Evolutionary conservation across 2,329 filamentous ascomycete genomes (phyloP).

Genomic region (Stagonosporopsis chrysanthemi): DNA sequence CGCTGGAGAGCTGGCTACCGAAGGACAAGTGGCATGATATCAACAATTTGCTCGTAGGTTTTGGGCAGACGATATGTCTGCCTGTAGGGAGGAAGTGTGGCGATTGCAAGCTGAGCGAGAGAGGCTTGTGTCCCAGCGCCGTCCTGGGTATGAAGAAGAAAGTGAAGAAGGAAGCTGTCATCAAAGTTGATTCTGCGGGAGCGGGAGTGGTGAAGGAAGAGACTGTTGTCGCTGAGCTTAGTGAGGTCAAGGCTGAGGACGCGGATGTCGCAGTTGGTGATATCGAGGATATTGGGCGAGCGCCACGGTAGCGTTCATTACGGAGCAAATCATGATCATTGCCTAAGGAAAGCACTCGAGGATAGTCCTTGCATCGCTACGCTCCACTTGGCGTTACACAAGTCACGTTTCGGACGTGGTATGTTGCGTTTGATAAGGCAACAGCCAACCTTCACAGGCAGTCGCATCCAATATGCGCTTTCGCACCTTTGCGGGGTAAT

Average conservation of each 20-base stretch:
- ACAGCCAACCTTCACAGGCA: conserved; percentile 4
- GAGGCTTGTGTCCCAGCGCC: conserved; percentile 72
- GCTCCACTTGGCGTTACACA: background rate
- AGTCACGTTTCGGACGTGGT: conserved; percentile 5
- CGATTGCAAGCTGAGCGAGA: conserved; percentile 80
- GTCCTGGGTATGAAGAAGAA: conserved; percentile 60
- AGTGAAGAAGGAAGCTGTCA: conserved; percentile 53
- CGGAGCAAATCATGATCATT: conserved; percentile 4
- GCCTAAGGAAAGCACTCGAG: background rate
- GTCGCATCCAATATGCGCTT: background rate
- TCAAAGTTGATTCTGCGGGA: conserved; percentile 49
- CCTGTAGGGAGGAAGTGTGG: conserved; percentile 83
- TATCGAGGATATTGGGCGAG: conserved; percentile 45
- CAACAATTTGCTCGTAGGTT: conserved; percentile 85
- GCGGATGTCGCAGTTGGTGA: conserved; percentile 33
- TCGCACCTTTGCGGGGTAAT: background rate
- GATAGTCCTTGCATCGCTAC: background rate
- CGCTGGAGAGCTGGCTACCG: conserved; percentile 83
- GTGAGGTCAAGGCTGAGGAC: conserved; percentile 39
- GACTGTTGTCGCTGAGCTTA: conserved; percentile 20
- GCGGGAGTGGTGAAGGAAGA: conserved; percentile 34
- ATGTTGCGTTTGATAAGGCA: conserved; percentile 6
- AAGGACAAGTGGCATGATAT: conserved; percentile 89
- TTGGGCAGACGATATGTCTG: conserved; percentile 86
- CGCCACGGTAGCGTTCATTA: background rate